Evolutionary conservation across 805 yeast genomes (phyloP).

Genomic region (Starmerella potacharoeniae): DNA sequence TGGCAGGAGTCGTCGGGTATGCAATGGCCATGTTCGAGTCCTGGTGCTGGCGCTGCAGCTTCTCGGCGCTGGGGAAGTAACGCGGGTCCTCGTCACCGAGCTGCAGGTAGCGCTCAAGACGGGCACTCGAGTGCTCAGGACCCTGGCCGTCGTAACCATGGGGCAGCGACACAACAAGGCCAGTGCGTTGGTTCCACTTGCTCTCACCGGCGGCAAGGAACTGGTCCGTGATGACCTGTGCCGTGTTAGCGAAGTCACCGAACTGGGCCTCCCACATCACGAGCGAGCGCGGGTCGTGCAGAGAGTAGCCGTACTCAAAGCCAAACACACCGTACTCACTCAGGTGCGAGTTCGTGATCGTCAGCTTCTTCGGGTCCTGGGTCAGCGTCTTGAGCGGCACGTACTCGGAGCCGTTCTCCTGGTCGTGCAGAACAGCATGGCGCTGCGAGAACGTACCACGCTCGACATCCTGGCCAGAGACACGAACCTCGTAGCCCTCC

Average conservation of each 20-base stretch:
- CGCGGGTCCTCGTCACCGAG: conserved; percentile 94
- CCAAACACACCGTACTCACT: conserved; percentile 99
- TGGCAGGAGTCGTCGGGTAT: conserved; percentile 96
- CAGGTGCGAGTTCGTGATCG: conserved; percentile 84
- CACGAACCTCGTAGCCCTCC: conserved; percentile 95
- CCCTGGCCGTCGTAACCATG: conserved; percentile 99
- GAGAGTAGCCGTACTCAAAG: conserved; percentile 96
- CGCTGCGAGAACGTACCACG: conserved; percentile 99
- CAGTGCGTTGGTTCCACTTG: conserved; percentile 98
- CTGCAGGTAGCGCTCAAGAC: conserved; percentile 93
- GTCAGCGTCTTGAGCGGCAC: conserved; percentile 75
- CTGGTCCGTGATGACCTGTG: conserved; percentile 95
- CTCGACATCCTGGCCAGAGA: conserved; percentile 99
- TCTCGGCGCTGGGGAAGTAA: conserved; percentile 77
- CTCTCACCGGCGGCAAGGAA: conserved; percentile 94
- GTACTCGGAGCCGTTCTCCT: conserved; percentile 67
- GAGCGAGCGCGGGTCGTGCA: conserved; percentile 92
- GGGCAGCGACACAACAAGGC: conserved; percentile 87
- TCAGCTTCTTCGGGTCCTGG: conserved; percentile 75
- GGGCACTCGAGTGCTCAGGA: conserved; percentile 97
- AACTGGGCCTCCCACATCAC: conserved; percentile 99
- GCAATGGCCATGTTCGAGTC: conserved; percentile 97
- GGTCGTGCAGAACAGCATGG: conserved; percentile 97
- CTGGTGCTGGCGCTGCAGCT: conserved; percentile 94
- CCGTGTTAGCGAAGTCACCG: conserved; percentile 99